These are phyloP conservation scores for Cardiospermum halicacabum DNA, from an alignment of 345 rosid species.

Conservation along the genomic window DNA sequence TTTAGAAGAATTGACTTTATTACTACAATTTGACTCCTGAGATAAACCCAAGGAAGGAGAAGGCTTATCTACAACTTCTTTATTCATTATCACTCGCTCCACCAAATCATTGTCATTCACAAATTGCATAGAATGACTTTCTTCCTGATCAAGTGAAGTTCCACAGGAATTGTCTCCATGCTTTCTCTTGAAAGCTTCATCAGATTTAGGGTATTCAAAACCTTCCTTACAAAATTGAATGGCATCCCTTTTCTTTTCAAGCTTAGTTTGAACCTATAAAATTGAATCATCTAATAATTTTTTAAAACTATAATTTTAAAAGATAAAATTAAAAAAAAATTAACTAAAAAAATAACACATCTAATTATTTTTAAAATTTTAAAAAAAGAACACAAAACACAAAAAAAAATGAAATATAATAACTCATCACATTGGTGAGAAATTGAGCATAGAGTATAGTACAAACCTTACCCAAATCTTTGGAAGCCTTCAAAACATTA, in stretches of 20 bases:
- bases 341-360: constrained; percentile 7
- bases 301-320: too few relatives aligned
- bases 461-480: constrained; percentile 60
- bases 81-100: constrained; percentile 19
- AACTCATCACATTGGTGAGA: background rate
- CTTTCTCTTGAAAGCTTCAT: constrained; percentile 20
- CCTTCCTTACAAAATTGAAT: constrained; percentile 60
- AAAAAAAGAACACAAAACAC: constrained; percentile 11
- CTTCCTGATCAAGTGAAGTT: constrained; percentile 21
- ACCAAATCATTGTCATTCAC: constrained; percentile 12
- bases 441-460: constrained; percentile 10
- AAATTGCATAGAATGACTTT: background rate
- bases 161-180: constrained; percentile 18
- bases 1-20: constrained; percentile 20
- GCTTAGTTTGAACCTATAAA: constrained; percentile 50
- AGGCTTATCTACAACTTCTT: constrained; percentile 7
- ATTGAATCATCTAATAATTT: constrained; percentile 8
- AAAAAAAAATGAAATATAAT: background rate
- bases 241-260: constrained; percentile 55
- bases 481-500: constrained; percentile 62
- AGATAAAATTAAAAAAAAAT: too few relatives aligned
- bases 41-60: constrained; percentile 17
- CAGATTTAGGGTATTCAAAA: constrained; percentile 29
- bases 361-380: too few relatives aligned
- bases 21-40: constrained; percentile 11